Evolutionary conservation across 2,329 filamentous ascomycete genomes (phyloP).

Genomic region (Zymoseptoria tritici): DNA sequence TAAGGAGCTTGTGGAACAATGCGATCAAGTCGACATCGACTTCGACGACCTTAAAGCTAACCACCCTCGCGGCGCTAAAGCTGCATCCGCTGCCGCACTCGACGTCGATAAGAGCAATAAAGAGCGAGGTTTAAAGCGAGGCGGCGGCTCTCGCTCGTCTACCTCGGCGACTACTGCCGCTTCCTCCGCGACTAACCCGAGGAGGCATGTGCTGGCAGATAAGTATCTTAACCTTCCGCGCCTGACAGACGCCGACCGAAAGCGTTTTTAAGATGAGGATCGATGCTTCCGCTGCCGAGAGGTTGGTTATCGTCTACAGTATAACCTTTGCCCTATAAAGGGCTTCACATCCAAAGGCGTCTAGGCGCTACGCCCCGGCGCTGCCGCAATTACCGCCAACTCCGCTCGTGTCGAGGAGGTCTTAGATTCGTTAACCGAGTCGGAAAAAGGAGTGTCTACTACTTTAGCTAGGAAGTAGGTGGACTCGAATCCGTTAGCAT

Average conservation of each 20-base stretch:
- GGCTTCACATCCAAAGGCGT: background rate
- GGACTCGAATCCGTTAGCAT: background rate
- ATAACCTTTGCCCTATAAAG: background rate
- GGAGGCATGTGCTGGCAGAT: background rate
- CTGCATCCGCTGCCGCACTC: background rate
- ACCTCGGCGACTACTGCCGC: background rate
- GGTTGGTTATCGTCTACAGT: background rate
- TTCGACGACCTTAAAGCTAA: background rate
- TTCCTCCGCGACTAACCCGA: background rate
- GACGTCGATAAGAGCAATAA: background rate
- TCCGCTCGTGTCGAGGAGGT: background rate
- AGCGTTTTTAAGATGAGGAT: background rate
- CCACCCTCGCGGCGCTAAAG: background rate
- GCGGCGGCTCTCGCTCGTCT: background rate
- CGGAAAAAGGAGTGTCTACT: background rate
- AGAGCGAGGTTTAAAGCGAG: background rate
- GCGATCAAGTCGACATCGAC: background rate
- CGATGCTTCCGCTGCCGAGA: background rate
- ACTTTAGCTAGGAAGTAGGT: background rate
- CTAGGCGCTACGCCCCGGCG: background rate
- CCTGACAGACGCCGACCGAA: background rate
- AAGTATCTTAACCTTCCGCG: background rate
- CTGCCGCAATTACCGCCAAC: background rate
- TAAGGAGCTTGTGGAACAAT: background rate
- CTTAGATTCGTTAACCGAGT: background rate